A percentile compares a stretch with the other conserved stretches of the same genome.
Evolutionary conservation across 2,329 filamentous ascomycete species (phyloP).

Genomic region (Emergomyces pasteurianus): DNA sequence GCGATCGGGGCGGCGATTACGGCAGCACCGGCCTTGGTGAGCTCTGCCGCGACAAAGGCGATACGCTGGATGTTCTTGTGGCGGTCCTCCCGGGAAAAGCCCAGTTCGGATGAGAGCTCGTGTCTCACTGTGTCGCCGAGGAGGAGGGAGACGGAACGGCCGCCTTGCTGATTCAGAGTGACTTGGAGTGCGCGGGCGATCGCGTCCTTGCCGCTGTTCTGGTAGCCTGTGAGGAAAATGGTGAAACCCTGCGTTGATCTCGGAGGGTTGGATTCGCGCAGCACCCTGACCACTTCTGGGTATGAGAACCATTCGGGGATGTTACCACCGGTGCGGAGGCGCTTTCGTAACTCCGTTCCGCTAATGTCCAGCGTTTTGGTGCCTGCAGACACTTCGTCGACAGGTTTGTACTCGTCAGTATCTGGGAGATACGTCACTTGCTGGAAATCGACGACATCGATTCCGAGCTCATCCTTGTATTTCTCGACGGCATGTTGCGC

Average conservation of each 20-base stretch:
- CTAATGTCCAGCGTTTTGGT: slow-evolving; percentile 80
- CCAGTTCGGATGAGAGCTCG: slow-evolving; percentile 88
- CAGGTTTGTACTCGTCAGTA: slow-evolving; percentile 87
- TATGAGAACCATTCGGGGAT: slow-evolving; percentile 99
- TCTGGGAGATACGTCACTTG: slow-evolving; percentile 99
- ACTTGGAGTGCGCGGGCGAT: slow-evolving; percentile 92
- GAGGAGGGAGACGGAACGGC: slow-evolving; percentile 84
- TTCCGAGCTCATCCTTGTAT: slow-evolving; percentile 91
- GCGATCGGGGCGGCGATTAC: slow-evolving; percentile 96
- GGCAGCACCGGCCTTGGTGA: slow-evolving; percentile 83
- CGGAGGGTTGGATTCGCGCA: slow-evolving; percentile 90
- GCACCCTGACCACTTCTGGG: slow-evolving; percentile 92
- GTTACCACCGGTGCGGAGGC: slow-evolving; percentile 79
- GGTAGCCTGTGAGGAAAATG: slow-evolving; percentile 92
- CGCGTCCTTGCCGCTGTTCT: slow-evolving; percentile 94
- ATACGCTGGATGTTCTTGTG: slow-evolving; percentile 93
- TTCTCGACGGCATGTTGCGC: slow-evolving; percentile 93
- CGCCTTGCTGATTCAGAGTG: slow-evolving; percentile 95
- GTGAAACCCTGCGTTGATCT: slow-evolving; percentile 92
- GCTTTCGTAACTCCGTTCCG: slow-evolving; percentile 79
- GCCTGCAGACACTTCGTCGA: slow-evolving; percentile 76
- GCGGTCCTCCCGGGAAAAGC: slow-evolving; percentile 86
- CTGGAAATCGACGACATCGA: slow-evolving; percentile 98
- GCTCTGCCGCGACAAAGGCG: slow-evolving; percentile 87
- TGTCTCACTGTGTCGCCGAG: slow-evolving; percentile 89